These are phyloP conservation scores for Delitschia confertaspora DNA, from an alignment of 495 filamentous ascomycete genomes.

Conservation along the genomic window DNA sequence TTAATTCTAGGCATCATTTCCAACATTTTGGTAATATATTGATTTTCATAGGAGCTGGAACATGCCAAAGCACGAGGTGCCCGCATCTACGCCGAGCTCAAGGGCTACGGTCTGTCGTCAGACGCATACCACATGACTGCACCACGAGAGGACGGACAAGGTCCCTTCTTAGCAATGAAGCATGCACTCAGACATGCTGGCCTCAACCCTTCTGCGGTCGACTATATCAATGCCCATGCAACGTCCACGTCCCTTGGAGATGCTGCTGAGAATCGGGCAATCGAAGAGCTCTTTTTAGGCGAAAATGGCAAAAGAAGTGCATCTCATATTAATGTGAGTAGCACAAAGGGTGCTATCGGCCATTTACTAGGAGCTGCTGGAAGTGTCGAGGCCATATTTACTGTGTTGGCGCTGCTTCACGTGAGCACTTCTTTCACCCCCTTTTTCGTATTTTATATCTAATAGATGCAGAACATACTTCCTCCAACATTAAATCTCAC, in stretches of 20 bases:
- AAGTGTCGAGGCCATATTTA: conserved; percentile 78
- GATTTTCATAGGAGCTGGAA: conserved; percentile 54
- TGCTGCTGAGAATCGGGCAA: conserved; percentile 76
- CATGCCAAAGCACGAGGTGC: conserved; percentile 75
- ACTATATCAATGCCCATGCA: conserved; percentile 94
- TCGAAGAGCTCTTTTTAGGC: conserved; percentile 67
- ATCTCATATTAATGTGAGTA: conserved; percentile 68
- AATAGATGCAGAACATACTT: conserved; percentile 52
- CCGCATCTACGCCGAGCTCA: conserved; percentile 78
- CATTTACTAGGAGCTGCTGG: conserved; percentile 89
- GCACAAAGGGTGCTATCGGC: conserved; percentile 87
- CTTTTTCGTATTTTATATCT: too few relatives aligned
- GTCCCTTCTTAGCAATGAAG: conserved; percentile 77
- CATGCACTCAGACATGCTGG: conserved; percentile 66
- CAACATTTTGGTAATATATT: conserved; percentile 6
- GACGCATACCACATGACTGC: conserved; percentile 93
- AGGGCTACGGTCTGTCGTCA: conserved; percentile 76
- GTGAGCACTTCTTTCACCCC: too few relatives aligned
- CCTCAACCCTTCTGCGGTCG: conserved; percentile 58
- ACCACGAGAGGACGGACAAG: conserved; percentile 69
- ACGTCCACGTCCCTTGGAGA: conserved; percentile 82
- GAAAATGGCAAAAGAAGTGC: conserved; percentile 55
- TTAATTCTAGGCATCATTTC: neutral
- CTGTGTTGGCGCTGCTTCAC: conserved; percentile 65
- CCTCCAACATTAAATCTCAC: conserved; percentile 84